Evolutionary conservation across 2,329 filamentous ascomycete genomes (phyloP), one percentile per base, ranked within the genome.

Genomic region (Trichoderma hamatum): DNA sequence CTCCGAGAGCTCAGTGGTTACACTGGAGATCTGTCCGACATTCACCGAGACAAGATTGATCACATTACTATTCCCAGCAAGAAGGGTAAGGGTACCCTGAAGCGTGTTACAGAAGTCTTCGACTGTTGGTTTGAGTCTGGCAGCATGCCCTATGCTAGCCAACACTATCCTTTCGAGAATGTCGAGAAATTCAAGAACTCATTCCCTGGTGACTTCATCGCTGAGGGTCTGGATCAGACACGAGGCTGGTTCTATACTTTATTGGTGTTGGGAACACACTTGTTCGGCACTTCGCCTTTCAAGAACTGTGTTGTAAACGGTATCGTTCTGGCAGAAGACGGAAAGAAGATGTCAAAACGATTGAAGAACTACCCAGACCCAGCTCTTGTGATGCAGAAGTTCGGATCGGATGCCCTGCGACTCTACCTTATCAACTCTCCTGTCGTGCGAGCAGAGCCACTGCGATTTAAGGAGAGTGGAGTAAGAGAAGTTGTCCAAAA

Each of bases 271-370:
- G 94, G 94, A 39, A 96, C 92, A 9, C 92, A 97, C 77, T 85
- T 97, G 4, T 97, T 96, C 75, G 92, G 92, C 54, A 87, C 89
- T 43, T 88, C 94, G 2, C 94, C 95, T 0, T 97, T 97, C 85
- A 90, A 96, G 82, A 97, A 97, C 78, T 96, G 93, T 75, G 92
- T 97, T n/a, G 94, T 97, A 71, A 97, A 97, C 77, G 94, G 94
- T 61, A 96, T 97, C 71, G 94, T 97, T 5, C 86, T 97, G 51
- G 94, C 94, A 0, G 94, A 97, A 78, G 93, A 97, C 76, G 95
- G 95, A 68, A 97, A 97, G 85, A 98, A 98, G 85, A 98, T 98
- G 95, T 97, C 94, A 7, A 98, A 98, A 82, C 89, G 95, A 66
- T 84, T 97, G 69, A 96, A 97, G 83, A 98, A 98, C 81, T 98